phyloP scores from a whole-genome alignment of 495 filamentous ascomycete genomes.

The Hyaloscypha bicolor region DNA sequence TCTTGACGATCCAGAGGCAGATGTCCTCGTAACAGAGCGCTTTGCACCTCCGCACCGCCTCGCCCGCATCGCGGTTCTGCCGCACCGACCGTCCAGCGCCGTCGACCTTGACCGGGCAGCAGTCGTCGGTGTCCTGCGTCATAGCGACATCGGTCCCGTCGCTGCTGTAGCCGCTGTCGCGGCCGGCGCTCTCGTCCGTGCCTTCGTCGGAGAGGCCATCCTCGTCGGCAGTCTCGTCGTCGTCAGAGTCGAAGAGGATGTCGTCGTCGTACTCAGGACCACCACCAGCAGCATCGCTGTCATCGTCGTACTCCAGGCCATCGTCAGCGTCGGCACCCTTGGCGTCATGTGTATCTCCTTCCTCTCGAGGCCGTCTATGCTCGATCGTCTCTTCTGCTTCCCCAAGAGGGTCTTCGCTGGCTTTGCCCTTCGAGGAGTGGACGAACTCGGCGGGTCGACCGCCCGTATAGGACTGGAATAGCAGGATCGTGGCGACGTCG shows the following conservation, averaged over 20 bases:
- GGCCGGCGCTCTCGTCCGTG: too few species aligned
- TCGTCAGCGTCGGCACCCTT: slow-evolving; percentile 16
- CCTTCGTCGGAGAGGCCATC: not conserved
- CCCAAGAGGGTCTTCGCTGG: slow-evolving; percentile 17
- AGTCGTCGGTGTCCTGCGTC: slow-evolving; percentile 8
- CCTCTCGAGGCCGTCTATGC: not conserved
- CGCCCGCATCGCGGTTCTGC: slow-evolving; percentile 10
- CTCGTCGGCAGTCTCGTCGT: slow-evolving; percentile 6
- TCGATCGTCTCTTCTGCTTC: slow-evolving; percentile 14
- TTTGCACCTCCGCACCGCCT: slow-evolving; percentile 26
- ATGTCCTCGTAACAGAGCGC: slow-evolving; percentile 35
- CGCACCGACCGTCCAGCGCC: slow-evolving; percentile 1
- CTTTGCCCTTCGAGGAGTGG: slow-evolving; percentile 23
- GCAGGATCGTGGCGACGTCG: slow-evolving; percentile 21
- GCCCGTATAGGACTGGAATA: slow-evolving; percentile 26
- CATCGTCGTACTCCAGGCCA: slow-evolving; percentile 6
- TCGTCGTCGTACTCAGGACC: slow-evolving; percentile 3
- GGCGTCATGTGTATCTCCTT: slow-evolving; percentile 10
- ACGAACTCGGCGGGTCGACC: slow-evolving; percentile 26
- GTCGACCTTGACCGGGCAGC: slow-evolving; percentile 10
- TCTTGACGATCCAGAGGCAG: slow-evolving; percentile 32
- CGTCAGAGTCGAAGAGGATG: not conserved
- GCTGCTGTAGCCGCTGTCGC: slow-evolving; percentile 28
- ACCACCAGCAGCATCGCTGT: not conserved
- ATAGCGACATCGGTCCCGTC: slow-evolving; percentile 23